Base-by-base conservation (phyloP, 2,329 filamentous ascomycete species). In the Diaporthe citriasiana region DNA sequence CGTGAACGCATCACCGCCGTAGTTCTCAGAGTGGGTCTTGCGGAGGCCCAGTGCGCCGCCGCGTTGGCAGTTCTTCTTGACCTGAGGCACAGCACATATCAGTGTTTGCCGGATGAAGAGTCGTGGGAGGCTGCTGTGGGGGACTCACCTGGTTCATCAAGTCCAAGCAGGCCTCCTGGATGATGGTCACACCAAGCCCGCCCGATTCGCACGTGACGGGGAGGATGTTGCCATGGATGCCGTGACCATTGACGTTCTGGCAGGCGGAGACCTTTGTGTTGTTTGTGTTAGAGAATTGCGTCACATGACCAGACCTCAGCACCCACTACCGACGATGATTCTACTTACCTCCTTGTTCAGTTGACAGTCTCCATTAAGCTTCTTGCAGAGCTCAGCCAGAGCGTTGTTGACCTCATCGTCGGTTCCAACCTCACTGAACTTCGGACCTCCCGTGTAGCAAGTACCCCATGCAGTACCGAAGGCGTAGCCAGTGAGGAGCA, bases 241-340 rank as follows among this genome's bases (percentile, higher is more conserved):
- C 7, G 27, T 33, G 9, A 2, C n/a, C 51, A 1, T 55, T 55
- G 51, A 55, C 27, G 4, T 55, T 1, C 0, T 22, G 51, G 8
- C 51, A 55, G 9, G 30, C 7, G 2, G 27, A 0, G 27, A 19
- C 2, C 51, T 55, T 15, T 17, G 6, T 22, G 15, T 7, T 55
- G 33, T 0, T 19, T 55, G 7, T 33, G 17, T 55, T 55, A 55
- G 27, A 33, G 15, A 33, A 0, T 27, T 53, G 51, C 1, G 1
- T 4, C 15, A 4, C 0, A 22, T 6, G 27, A 3, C 7, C 27
- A 0, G 6, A 33, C 0, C 1, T 30, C 1, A 19, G 30, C 1
- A 17, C 8, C 2, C 10, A 2, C 9, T 17, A 8, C 27, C 12
- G 1, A 2, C 2, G 7, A 2, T 33, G 51, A 7, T 30, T 1